A percentile compares a stretch with the other conserved stretches of the same genome.
Conservation (phyloP, 2,329 filamentous ascomycete species). For the Fusarium virguliforme region DNA sequence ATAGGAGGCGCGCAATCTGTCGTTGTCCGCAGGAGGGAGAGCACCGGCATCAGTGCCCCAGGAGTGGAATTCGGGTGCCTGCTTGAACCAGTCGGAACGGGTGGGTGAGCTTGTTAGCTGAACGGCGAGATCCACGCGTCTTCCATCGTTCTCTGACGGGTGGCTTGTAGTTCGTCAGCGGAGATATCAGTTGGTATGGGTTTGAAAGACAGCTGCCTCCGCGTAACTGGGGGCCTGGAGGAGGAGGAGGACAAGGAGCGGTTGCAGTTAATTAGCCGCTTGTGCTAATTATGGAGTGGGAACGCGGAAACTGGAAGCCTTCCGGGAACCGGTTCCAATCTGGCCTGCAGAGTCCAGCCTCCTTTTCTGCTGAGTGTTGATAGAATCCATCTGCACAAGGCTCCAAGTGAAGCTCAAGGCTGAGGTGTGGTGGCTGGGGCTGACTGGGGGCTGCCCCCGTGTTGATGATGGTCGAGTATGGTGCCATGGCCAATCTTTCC, state of each 20-base stretch:
- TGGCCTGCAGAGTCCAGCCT: constrained; percentile 46
- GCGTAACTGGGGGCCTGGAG: constrained; percentile 35
- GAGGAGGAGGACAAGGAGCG: constrained; percentile 24
- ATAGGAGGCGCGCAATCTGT: constrained; percentile 33
- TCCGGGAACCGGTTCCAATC: constrained; percentile 40
- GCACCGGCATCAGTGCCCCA: constrained; percentile 20
- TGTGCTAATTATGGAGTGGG: constrained; percentile 45
- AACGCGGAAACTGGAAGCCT: constrained; percentile 45
- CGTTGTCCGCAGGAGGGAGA: constrained; percentile 15
- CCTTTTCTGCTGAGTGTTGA: constrained; percentile 31
- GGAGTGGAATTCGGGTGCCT: constrained; percentile 34
- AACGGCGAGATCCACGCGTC: constrained; percentile 39
- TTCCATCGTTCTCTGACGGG: constrained; percentile 22
- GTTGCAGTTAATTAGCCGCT: constrained; percentile 40
- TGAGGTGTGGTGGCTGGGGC: constrained; percentile 37
- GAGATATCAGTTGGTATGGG: constrained; percentile 15
- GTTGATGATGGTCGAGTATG: constrained; percentile 17
- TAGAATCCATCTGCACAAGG: constrained; percentile 2
- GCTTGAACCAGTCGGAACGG: constrained; percentile 46
- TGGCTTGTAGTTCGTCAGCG: constrained; percentile 26
- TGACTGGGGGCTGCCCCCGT: constrained; percentile 25
- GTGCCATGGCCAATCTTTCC: constrained; percentile 1
- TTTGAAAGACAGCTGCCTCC: constrained; percentile 29
- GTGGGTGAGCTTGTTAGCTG: constrained; percentile 35
- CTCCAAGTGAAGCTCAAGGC: background rate